Evolutionary conservation across 2,329 filamentous ascomycete genomes (phyloP).

Genomic region (Microsporum audouinii): DNA sequence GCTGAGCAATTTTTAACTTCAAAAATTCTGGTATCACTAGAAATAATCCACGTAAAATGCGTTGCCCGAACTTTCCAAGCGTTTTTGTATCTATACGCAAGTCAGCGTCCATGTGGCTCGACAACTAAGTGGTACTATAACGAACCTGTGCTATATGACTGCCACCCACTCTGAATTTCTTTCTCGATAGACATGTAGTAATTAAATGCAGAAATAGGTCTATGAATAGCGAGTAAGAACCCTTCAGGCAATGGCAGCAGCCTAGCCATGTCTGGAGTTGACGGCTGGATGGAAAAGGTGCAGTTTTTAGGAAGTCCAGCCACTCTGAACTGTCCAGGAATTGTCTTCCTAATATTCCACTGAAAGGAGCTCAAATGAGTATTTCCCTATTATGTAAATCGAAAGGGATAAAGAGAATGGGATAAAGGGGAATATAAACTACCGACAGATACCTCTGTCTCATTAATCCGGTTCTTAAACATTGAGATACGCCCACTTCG

Average conservation of each 20-base stretch:
- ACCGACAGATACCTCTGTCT: not conserved
- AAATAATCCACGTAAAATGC: constrained; percentile 5
- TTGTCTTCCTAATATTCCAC: not conserved
- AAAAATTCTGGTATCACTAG: constrained; percentile 6
- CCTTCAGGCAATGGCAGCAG: constrained; percentile 10
- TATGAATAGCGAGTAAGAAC: constrained; percentile 10
- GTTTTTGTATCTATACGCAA: not conserved
- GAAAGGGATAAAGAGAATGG: no score
- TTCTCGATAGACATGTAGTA: constrained; percentile 5
- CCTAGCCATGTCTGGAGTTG: constrained; percentile 6
- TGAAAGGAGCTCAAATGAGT: not conserved
- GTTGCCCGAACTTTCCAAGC: not conserved
- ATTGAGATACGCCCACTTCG: not conserved
- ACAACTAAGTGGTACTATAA: no score
- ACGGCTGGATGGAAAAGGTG: constrained; percentile 2
- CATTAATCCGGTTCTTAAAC: not conserved
- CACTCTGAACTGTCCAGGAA: not conserved
- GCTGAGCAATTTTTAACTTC: not conserved
- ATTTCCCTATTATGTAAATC: no score
- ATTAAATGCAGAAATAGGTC: constrained; percentile 4
- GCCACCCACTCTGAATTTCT: constrained; percentile 4
- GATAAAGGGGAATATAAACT: not conserved
- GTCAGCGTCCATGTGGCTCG: not conserved
- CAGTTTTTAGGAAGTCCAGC: not conserved
- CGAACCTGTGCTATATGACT: not conserved